These are phyloP conservation scores for Penstemon eatonii DNA, from an alignment of 257 asterid genomes.

Conservation along the genomic window DNA sequence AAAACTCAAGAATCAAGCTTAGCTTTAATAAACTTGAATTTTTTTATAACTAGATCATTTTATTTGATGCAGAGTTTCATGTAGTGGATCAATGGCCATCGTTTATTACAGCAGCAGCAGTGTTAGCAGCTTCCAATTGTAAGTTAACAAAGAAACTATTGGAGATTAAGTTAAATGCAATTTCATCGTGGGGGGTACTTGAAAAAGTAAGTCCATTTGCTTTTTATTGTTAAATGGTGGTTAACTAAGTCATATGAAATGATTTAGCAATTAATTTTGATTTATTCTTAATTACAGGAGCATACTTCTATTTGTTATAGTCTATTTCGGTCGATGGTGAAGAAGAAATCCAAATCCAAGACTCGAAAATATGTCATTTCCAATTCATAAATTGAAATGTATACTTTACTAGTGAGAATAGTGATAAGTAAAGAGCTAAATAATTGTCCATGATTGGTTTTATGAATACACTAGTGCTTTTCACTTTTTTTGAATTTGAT, in stretches of 20 bases:
- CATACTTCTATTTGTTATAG: conserved; percentile 36
- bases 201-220: conserved; percentile 46
- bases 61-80: conserved; percentile 38
- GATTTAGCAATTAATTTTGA: neutral
- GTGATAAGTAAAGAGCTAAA: conserved; percentile 19
- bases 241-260: neutral
- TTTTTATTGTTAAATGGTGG: neutral
- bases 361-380: conserved; percentile 37
- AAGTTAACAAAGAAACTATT: conserved; percentile 31
- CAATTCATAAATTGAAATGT: conserved; percentile 22
- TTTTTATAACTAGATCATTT: neutral
- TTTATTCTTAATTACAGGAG: conserved; percentile 39
- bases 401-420: conserved; percentile 25
- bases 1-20: too few relatives aligned
- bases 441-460: conserved; percentile 21
- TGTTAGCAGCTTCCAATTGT: conserved; percentile 46
- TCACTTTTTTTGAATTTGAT: conserved; percentile 18
- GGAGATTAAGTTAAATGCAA: conserved; percentile 37
- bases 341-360: conserved; percentile 19
- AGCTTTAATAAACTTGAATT: neutral
- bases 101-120: conserved; percentile 52
- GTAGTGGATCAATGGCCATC: conserved; percentile 45
- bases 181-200: conserved; percentile 42
- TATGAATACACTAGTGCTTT: conserved; percentile 22
- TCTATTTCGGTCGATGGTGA: conserved; percentile 31